Evolutionary conservation across 768 basidiomycete genomes (phyloP).

Genomic region (Termitomyces sp.): DNA sequence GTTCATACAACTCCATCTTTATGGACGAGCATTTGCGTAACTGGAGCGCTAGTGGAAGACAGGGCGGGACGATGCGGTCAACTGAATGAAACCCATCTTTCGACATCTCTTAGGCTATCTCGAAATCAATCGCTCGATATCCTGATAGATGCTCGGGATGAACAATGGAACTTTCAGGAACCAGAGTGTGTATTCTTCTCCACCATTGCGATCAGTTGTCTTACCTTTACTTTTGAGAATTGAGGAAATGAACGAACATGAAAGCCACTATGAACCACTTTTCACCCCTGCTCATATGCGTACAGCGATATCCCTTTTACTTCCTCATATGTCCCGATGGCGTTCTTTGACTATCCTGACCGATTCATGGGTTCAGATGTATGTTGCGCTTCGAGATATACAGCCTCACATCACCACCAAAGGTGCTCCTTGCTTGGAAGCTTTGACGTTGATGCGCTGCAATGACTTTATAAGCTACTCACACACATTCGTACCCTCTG

Average conservation of each 20-base stretch:
- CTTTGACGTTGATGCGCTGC: constrained; percentile 53
- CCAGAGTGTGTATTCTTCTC: constrained; percentile 33
- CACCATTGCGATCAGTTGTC: background rate
- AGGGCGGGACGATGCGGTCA: constrained; percentile 1
- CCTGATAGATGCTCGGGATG: constrained; percentile 54
- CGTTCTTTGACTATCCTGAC: constrained; percentile 48
- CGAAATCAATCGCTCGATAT: constrained; percentile 46
- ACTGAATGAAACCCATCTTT: constrained; percentile 34
- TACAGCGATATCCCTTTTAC: constrained; percentile 39
- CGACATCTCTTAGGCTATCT: constrained; percentile 41
- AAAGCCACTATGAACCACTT: constrained; percentile 25
- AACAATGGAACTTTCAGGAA: constrained; percentile 54
- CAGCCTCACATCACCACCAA: constrained; percentile 28
- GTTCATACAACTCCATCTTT: constrained; percentile 43
- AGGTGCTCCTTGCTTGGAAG: constrained; percentile 41
- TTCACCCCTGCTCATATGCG: constrained; percentile 42
- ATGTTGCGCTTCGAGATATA: constrained; percentile 40
- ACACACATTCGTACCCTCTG: constrained; percentile 36
- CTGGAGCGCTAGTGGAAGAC: constrained; percentile 29
- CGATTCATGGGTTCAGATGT: constrained; percentile 57
- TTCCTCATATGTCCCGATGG: constrained; percentile 49
- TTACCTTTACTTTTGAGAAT: constrained; percentile 18
- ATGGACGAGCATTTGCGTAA: constrained; percentile 53
- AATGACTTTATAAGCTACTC: constrained; percentile 50
- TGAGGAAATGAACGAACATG: constrained; percentile 14